Conservation (phyloP, 352 stramenopile species). For the Elongisporangium undulatum region DNA sequence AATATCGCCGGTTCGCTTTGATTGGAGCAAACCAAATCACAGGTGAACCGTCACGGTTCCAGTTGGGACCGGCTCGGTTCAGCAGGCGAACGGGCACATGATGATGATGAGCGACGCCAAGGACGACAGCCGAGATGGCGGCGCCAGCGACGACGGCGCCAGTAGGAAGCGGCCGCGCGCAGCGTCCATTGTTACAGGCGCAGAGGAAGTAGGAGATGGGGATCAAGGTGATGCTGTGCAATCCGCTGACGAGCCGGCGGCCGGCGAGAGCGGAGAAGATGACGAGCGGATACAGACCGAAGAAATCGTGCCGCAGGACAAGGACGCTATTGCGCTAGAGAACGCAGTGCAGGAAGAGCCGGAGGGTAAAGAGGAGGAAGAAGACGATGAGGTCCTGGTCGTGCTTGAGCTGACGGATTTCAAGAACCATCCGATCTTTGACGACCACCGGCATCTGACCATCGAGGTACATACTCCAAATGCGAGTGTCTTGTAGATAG, state of each 20-base stretch:
- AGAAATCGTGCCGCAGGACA: background rate
- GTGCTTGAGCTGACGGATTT: slow-evolving; percentile 77
- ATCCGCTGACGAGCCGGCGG: background rate
- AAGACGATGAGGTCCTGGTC: slow-evolving; percentile 66
- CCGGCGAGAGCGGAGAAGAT: slow-evolving; percentile 4
- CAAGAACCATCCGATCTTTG: slow-evolving; percentile 75
- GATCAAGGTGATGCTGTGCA: slow-evolving; percentile 8
- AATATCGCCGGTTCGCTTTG: background rate
- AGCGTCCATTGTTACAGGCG: slow-evolving; percentile 1
- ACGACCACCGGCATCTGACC: slow-evolving; percentile 56
- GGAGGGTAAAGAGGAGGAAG: slow-evolving; percentile 25
- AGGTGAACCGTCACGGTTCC: background rate
- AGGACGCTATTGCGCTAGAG: background rate
- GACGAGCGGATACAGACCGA: background rate
- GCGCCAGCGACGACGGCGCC: background rate
- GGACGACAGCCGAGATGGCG: background rate
- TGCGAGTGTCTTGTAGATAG: background rate
- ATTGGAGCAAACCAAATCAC: slow-evolving; percentile 1
- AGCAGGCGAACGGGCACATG: background rate
- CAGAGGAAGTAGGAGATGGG: slow-evolving; percentile 2
- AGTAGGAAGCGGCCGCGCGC: background rate
- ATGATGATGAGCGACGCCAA: background rate
- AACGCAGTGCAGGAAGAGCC: slow-evolving; percentile 1
- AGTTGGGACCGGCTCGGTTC: background rate
- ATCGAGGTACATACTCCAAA: slow-evolving; percentile 44